Conservation (phyloP, 768 basidiomycete genomes). For the Mycena galericulata region DNA sequence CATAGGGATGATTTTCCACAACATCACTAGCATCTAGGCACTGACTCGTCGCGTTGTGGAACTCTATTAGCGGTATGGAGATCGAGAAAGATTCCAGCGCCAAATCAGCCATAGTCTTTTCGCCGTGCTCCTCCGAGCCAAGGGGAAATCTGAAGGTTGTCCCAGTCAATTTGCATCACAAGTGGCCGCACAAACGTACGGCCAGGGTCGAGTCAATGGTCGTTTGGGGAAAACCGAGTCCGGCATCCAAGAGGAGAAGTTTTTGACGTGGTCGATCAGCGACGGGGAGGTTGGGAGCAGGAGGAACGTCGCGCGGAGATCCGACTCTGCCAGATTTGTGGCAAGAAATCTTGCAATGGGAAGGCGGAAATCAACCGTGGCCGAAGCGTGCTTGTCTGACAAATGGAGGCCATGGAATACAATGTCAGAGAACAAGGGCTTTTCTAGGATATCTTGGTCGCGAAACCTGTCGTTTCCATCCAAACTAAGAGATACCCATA, state of each 20-base stretch:
- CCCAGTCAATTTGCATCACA: background rate
- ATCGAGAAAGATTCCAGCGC: slow-evolving; percentile 50
- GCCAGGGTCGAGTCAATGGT: slow-evolving; percentile 43
- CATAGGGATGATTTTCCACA: slow-evolving; percentile 47
- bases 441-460: slow-evolving; percentile 33
- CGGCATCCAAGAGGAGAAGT: slow-evolving; percentile 49
- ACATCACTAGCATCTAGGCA: slow-evolving; percentile 37
- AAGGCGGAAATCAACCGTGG: slow-evolving; percentile 39
- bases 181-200: slow-evolving; percentile 36
- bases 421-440: slow-evolving; percentile 40
- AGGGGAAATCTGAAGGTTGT: slow-evolving; percentile 39
- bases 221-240: slow-evolving; percentile 35
- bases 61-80: slow-evolving; percentile 49
- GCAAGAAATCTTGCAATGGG: slow-evolving; percentile 36
- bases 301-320: slow-evolving; percentile 52
- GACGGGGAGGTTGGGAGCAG: slow-evolving; percentile 50
- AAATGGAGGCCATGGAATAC: slow-evolving; percentile 40
- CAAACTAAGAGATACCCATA: background rate
- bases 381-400: slow-evolving; percentile 35
- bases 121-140: slow-evolving; percentile 26
- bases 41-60: slow-evolving; percentile 43
- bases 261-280: slow-evolving; percentile 41
- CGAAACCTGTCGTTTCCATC: slow-evolving; percentile 3
- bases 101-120: slow-evolving; percentile 41
- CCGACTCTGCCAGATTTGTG: slow-evolving; percentile 41